Conservation (phyloP, 2,329 filamentous ascomycete genomes). For the Pseudogymnoascus sp. region DNA sequence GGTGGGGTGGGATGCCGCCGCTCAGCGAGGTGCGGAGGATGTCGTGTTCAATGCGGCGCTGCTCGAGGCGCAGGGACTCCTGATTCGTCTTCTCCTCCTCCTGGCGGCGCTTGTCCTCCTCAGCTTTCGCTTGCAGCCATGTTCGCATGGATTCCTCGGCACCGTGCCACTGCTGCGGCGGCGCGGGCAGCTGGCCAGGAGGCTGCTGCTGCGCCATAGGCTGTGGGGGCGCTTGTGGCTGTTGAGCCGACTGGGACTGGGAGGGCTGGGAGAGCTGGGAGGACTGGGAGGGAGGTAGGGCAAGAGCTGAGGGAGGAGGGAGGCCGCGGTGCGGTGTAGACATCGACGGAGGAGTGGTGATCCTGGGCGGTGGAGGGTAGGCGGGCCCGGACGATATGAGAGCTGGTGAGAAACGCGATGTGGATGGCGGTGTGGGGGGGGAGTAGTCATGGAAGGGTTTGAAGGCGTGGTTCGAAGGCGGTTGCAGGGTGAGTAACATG, state of each 20-base stretch:
- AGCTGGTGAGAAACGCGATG: conserved; percentile 33
- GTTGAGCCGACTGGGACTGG: conserved; percentile 35
- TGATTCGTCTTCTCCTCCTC: conserved; percentile 61
- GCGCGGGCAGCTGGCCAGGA: conserved; percentile 50
- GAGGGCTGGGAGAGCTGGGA: conserved; percentile 57
- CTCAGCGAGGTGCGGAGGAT: conserved; percentile 62
- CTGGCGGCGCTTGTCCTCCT: conserved; percentile 65
- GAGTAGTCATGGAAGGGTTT: conserved; percentile 41
- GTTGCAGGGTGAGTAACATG: conserved; percentile 45
- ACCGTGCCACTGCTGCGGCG: conserved; percentile 57
- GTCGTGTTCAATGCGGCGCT: conserved; percentile 62
- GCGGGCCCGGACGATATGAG: conserved; percentile 27
- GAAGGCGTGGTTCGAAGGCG: conserved; percentile 37
- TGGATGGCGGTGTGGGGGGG: conserved; percentile 31
- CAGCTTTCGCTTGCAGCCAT: conserved; percentile 62
- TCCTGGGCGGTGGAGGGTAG: conserved; percentile 30
- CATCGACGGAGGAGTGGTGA: conserved; percentile 49
- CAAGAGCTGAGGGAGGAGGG: conserved; percentile 60
- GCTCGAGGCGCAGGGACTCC: conserved; percentile 60
- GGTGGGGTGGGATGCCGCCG: conserved; percentile 62
- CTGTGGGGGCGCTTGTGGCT: conserved; percentile 14
- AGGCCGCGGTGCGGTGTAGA: conserved; percentile 61
- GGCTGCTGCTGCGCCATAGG: conserved; percentile 32
- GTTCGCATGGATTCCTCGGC: conserved; percentile 62
- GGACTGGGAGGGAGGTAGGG: conserved; percentile 58